A percentile compares a stretch with the other conserved stretches of the same genome.
Evolutionary conservation across 1,284 basidiomycete species (phyloP).

Genomic region (Fomitiporia mediterranea): DNA sequence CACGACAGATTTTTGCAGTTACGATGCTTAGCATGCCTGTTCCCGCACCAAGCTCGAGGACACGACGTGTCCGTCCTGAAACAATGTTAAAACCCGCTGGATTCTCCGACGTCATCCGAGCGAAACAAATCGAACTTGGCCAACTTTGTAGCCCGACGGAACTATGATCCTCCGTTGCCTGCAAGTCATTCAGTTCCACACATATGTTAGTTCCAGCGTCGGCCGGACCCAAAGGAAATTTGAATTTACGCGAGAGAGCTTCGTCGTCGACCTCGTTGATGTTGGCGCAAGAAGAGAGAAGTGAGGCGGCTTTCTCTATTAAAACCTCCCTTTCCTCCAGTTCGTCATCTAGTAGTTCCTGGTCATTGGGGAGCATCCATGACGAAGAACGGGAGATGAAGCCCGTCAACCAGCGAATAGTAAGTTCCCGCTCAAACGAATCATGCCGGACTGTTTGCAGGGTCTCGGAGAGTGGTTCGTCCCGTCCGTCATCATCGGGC

Average conservation of each 20-base stretch:
- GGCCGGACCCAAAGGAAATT: conserved; percentile 26
- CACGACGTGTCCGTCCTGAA: conserved; percentile 32
- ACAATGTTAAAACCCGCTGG: conserved; percentile 46
- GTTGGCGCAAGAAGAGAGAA: conserved; percentile 30
- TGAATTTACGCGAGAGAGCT: conserved; percentile 23
- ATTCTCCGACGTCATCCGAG: conserved; percentile 58
- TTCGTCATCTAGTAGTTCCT: conserved; percentile 23
- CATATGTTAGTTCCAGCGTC: conserved; percentile 10
- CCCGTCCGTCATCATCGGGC: conserved; percentile 23
- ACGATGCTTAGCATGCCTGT: conserved; percentile 81
- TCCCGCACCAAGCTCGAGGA: conserved; percentile 85
- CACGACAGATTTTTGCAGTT: conserved; percentile 51
- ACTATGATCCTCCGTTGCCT: conserved; percentile 71
- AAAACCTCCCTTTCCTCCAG: conserved; percentile 26
- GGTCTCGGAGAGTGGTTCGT: conserved; percentile 1
- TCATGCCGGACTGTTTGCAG: conserved; percentile 14
- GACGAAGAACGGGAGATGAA: conserved; percentile 28
- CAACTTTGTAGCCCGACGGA: conserved; percentile 86
- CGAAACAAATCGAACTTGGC: conserved; percentile 78
- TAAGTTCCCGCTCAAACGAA: conserved; percentile 19
- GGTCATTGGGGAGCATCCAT: conserved; percentile 22
- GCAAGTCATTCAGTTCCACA: conserved; percentile 68
- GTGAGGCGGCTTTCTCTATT: conserved; percentile 36
- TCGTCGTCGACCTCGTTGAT: conserved; percentile 23
- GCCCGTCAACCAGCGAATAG: conserved; percentile 24